Base-by-base conservation (phyloP, 2,329 filamentous ascomycete genomes). In the Penicillium polonicum region DNA sequence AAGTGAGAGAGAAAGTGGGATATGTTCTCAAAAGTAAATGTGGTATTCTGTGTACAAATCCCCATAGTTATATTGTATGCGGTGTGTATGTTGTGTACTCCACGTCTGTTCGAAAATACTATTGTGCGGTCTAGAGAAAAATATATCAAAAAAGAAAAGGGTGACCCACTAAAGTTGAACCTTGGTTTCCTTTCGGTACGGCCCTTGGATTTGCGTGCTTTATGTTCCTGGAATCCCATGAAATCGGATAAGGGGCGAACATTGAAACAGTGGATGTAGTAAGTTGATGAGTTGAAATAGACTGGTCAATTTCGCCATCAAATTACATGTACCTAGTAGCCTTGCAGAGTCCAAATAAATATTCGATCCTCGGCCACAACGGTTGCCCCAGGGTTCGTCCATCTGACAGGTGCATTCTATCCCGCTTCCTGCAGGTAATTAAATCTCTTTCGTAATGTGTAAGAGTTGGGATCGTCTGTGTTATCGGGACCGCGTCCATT, bases 361-460 rank as follows among this genome's bases (percentile, higher is more conserved):
- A 39, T 52, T 35, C 54, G 50, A 63, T 58, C 55, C 50, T 58
- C 45, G 60, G 63, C 60, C 60, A 65, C 13, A 66, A 66, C 64
- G 64, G 64, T 55, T 44, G 65, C 64, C 65, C 64, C 65, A 67
- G 64, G 59, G 65, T 67, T 67, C 65, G 60, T 67, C 55, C 29
- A 35, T 54, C 57, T 65, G 60, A 64, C 62, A 63, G 59, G 54
- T 62, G 57, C 51, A 55, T 57, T 59, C 36, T 19, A 59, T 55
- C 46, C 54, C 44, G 33, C 57, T 46, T 52, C 33, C 55, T 65
- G 59, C 60, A 59, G 55, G 64, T 59, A 65, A 61, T 62, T 49
- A 35, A 31, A 29, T 39, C 17, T 33, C 7, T 57, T 38, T 50
- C 5, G 43, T 45, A 43, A 15, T 9, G 15, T 21, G 49, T 52